Conservation (phyloP, 1,139 yeast species). For the Geotrichum restrictum region DNA sequence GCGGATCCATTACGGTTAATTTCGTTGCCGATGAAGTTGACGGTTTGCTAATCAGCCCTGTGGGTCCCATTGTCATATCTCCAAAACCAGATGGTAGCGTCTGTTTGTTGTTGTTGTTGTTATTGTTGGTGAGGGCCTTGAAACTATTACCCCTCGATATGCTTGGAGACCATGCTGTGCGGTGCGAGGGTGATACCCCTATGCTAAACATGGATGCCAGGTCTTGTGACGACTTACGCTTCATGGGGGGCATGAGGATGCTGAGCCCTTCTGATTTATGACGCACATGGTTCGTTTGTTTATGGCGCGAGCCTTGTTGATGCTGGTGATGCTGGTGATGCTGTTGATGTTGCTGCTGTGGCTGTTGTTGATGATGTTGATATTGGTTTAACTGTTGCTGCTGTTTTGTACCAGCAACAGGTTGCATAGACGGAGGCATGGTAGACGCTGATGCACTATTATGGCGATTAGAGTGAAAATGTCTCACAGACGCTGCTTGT, state of each 20-base stretch:
- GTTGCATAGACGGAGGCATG: background rate
- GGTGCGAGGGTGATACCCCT: conserved; percentile 15
- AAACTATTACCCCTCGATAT: conserved; percentile 17
- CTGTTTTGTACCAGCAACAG: background rate
- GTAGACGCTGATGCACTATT: background rate
- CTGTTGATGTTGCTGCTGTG: background rate
- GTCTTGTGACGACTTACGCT: conserved; percentile 19
- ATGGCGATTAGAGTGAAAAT: background rate
- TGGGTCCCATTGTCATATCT: no score
- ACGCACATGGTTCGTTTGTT: conserved; percentile 6
- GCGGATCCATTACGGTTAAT: background rate
- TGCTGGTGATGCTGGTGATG: background rate
- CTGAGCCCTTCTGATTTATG: conserved; percentile 18
- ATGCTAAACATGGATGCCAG: conserved; percentile 16
- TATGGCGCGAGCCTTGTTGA: background rate
- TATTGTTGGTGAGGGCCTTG: conserved; percentile 1
- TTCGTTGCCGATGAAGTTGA: background rate
- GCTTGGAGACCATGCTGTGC: conserved; percentile 15
- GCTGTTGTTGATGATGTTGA: background rate
- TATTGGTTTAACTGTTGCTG: background rate
- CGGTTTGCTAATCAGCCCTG: no score
- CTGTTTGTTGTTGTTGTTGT: no score
- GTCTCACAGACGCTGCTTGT: background rate
- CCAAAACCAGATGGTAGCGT: no score
- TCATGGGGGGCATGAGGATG: background rate